Evolutionary conservation across 495 filamentous ascomycete species (phyloP).

Genomic region (Podospora pseudopauciseta): DNA sequence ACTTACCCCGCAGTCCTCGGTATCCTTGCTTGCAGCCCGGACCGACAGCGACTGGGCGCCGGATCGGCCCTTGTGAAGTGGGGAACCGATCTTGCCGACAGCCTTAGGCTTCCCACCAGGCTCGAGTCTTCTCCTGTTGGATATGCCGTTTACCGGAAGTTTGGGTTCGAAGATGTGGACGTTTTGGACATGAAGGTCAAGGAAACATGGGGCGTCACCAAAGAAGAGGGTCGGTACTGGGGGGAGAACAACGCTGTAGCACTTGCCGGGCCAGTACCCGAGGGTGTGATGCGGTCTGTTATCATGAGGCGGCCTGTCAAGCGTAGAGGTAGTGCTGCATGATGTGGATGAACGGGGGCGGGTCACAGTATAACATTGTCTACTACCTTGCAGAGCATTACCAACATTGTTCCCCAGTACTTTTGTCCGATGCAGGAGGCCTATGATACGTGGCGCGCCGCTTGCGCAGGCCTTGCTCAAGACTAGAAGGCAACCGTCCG

Average conservation of each 20-base stretch:
- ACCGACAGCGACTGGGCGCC: conserved; percentile 27
- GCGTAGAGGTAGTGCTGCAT: neutral
- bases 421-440: neutral
- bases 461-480: neutral
- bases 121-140: conserved; percentile 29
- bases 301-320: conserved; percentile 30
- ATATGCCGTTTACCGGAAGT: conserved; percentile 27
- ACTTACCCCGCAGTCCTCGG: conserved; percentile 21
- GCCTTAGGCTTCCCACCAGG: conserved; percentile 21
- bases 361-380: neutral
- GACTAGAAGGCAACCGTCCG: too few species aligned
- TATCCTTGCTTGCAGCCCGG: conserved; percentile 22
- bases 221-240: conserved; percentile 23
- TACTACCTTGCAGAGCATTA: neutral
- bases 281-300: conserved; percentile 24
- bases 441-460: too few species aligned
- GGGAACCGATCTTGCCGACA: conserved; percentile 29
- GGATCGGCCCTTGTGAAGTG: conserved; percentile 28
- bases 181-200: conserved; percentile 25
- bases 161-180: conserved; percentile 27
- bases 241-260: conserved; percentile 24
- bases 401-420: neutral
- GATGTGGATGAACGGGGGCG: neutral
- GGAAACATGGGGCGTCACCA: conserved; percentile 21
- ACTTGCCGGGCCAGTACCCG: conserved; percentile 19